Percentiles rank a stretch among this genome's conserved stretches.
phyloP scores from a whole-genome alignment of 768 basidiomycete genomes.

The Hericium alpestre region DNA sequence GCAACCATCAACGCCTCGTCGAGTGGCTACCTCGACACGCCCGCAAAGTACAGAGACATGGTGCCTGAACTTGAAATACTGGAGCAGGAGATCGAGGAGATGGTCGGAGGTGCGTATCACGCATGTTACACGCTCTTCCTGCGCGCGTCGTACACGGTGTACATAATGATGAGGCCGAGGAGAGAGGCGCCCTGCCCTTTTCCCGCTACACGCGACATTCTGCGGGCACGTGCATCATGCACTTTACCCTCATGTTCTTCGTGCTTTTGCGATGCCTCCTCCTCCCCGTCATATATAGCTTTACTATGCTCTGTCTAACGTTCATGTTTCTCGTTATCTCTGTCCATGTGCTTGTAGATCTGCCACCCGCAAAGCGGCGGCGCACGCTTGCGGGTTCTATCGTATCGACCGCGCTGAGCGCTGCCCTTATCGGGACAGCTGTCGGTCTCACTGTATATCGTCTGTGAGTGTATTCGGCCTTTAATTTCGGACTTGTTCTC shows the following conservation, averaged over 20 bases:
- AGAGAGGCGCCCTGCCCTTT: not conserved
- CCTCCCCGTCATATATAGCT: conserved; percentile 34
- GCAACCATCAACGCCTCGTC: conserved; percentile 42
- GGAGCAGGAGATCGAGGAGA: conserved; percentile 34
- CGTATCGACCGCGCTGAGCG: conserved; percentile 74
- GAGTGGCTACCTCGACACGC: conserved; percentile 60
- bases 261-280: conserved; percentile 19
- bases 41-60: conserved; percentile 44
- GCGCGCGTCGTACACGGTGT: not conserved
- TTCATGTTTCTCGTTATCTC: conserved; percentile 17
- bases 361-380: conserved; percentile 68
- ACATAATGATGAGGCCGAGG: conserved; percentile 1
- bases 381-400: conserved; percentile 75
- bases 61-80: conserved; percentile 13
- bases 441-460: conserved; percentile 82
- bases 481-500: not conserved
- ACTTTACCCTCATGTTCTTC: conserved; percentile 10
- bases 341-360: conserved; percentile 40
- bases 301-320: conserved; percentile 9
- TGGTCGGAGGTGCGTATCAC: conserved; percentile 31
- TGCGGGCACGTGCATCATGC: conserved; percentile 9
- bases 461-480: conserved; percentile 41
- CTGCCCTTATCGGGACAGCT: conserved; percentile 77
- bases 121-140: not conserved
- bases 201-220: not conserved